Evolutionary conservation across 768 basidiomycete genomes (phyloP), one percentile per base, ranked within the genome.

Genomic region (Rhodosporidiobolus sp.): DNA sequence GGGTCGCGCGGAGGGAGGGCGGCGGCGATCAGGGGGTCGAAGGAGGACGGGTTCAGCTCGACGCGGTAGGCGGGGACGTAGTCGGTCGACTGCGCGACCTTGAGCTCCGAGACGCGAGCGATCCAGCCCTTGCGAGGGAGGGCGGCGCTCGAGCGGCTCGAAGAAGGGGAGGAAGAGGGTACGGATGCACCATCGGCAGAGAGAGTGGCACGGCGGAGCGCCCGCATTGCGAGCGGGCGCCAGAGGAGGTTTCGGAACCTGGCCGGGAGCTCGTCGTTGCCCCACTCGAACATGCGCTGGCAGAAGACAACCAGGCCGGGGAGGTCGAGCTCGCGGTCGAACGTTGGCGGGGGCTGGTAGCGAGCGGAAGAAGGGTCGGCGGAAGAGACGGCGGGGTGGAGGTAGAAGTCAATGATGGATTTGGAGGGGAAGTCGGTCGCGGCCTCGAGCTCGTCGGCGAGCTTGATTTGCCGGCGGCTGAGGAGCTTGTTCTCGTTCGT

Each of bases 231-330:
- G 48, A 75, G 67, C 2, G 57, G 66, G 19, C 46, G 26, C 66
- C 66, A 75, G 7, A 70, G 28, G 20, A 50, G 38, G 52, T 46
- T 70, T 2, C 69, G 34, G 35, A 65, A 34, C 22, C 53, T 38
- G 24, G 28, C 16, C 5, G 24, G 8, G 20, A 71, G 20, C 26
- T 71, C 66, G 26, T 60, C 69, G 53, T 67, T 24, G 5, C 63
- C 55, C 69, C 69, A 75, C 45, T 70, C 66, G 55, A 75, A 75
- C 69, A 20, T 61, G 30, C 34, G 12, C 24, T 28, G 35, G 7
- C 49, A 49, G 53, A 50, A 75, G 12, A 12, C 35, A 24, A 68
- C 43, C 19, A 75, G 30, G 2, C 63, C 62, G 2, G 28, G 34
- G 17, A 71, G 0, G 49, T 71, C 66, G 46, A 67, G 2, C 6